Evolutionary conservation across 495 filamentous ascomycete genomes (phyloP).

Genomic region (Oidiodendron maius): DNA sequence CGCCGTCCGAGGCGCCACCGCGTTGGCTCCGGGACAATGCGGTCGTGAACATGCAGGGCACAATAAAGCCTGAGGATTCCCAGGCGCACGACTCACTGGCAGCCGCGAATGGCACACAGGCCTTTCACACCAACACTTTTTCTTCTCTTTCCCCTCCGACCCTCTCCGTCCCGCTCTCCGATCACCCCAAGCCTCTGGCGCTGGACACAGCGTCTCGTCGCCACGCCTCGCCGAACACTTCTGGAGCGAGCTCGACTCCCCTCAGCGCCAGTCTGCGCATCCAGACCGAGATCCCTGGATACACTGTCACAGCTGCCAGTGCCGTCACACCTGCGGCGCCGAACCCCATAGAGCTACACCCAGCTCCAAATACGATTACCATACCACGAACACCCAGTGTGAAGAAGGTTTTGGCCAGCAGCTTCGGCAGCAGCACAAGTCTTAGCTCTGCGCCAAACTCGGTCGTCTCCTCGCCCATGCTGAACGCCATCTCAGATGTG

Average conservation of each 20-base stretch:
- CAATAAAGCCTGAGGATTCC: no score
- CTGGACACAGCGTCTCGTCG: slow-evolving; percentile 6
- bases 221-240: neutral
- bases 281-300: slow-evolving; percentile 27
- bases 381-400: slow-evolving; percentile 44
- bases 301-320: slow-evolving; percentile 18
- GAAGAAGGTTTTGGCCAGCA: slow-evolving; percentile 37
- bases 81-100: no score
- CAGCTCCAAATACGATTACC: slow-evolving; percentile 23
- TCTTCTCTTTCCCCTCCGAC: slow-evolving; percentile 17
- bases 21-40: no score
- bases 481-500: slow-evolving; percentile 80
- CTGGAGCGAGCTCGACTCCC: slow-evolving; percentile 15
- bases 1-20: no score
- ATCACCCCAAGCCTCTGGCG: slow-evolving; percentile 4
- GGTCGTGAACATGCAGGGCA: slow-evolving; percentile 10
- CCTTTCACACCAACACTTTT: slow-evolving; percentile 20
- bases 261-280: slow-evolving; percentile 28
- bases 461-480: slow-evolving; percentile 59
- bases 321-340: slow-evolving; percentile 15
- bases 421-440: slow-evolving; percentile 44
- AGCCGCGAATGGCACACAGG: neutral
- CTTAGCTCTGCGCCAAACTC: slow-evolving; percentile 44
- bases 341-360: slow-evolving; percentile 29
- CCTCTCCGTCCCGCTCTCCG: slow-evolving; percentile 7